Conservation (phyloP, 176 grass and related monocot genomes). For the Tuctoria greenei region DNA sequence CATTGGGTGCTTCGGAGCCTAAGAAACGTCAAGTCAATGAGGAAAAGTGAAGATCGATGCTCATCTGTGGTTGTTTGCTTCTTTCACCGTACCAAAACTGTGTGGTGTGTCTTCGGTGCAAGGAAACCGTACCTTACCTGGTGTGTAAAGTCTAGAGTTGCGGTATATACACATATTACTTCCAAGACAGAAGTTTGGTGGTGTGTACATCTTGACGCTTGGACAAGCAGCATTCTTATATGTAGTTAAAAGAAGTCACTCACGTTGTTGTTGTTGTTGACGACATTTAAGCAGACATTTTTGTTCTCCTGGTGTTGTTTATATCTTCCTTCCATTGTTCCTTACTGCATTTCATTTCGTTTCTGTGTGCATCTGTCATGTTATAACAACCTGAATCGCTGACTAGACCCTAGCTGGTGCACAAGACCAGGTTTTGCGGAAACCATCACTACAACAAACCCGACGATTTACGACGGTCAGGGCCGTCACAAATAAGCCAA, state of each 20-base stretch:
- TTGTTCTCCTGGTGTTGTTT: conserved; percentile 17
- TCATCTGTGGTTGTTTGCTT: conserved; percentile 27
- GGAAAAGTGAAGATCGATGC: neutral
- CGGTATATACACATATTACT: conserved; percentile 64
- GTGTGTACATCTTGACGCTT: conserved; percentile 66
- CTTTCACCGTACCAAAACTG: conserved; percentile 27
- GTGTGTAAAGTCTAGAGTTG: conserved; percentile 57
- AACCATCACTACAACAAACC: too few relatives aligned
- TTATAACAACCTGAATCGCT: neutral
- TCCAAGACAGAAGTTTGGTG: conserved; percentile 53
- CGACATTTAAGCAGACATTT: conserved; percentile 42
- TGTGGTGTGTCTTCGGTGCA: conserved; percentile 38
- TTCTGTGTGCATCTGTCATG: neutral
- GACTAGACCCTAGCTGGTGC: neutral
- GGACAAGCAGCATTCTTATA: conserved; percentile 55
- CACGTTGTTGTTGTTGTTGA: conserved; percentile 48
- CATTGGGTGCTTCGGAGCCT: conserved; percentile 83
- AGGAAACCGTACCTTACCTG: conserved; percentile 48
- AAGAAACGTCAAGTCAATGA: neutral
- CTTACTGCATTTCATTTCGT: neutral
- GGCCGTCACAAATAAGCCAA: too few relatives aligned
- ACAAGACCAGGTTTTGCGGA: neutral
- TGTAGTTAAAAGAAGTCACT: conserved; percentile 69
- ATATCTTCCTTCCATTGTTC: neutral
- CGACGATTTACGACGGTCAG: too few relatives aligned